Evolutionary conservation across 192 early-diverging fungal species (phyloP).

Genomic region (Coemansia sp.): DNA sequence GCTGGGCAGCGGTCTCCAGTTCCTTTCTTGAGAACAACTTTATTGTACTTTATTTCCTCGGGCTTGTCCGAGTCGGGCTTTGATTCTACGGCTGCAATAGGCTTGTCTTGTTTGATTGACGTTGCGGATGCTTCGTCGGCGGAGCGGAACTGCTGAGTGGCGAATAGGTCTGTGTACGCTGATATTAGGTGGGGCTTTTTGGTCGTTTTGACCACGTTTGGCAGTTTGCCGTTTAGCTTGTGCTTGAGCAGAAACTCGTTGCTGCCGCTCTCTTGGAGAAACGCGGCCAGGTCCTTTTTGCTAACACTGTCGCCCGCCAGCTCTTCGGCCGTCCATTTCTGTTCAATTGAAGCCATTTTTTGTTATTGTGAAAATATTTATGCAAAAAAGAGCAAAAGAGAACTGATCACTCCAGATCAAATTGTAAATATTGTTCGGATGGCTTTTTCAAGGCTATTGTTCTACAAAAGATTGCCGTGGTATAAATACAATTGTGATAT

Average conservation of each 20-base stretch:
- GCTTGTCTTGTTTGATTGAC: slow-evolving; percentile 41
- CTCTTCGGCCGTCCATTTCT: slow-evolving; percentile 63
- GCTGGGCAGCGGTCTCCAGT: slow-evolving; percentile 54
- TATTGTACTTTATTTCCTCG: slow-evolving; percentile 63
- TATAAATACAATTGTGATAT: not conserved
- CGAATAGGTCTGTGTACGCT: slow-evolving; percentile 64
- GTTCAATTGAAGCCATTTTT: slow-evolving; percentile 16
- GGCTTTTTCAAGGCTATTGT: not conserved
- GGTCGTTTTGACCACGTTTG: slow-evolving; percentile 65
- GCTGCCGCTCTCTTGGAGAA: slow-evolving; percentile 61
- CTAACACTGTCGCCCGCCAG: slow-evolving; percentile 61
- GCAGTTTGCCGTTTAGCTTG: slow-evolving; percentile 70
- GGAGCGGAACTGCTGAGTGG: slow-evolving; percentile 58
- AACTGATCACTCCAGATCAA: not conserved
- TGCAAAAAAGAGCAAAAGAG: not conserved
- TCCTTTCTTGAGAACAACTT: slow-evolving; percentile 64
- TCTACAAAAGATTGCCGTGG: not conserved
- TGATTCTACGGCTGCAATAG: not conserved
- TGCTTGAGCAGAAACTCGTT: slow-evolving; percentile 62
- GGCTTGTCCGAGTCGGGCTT: slow-evolving; percentile 2
- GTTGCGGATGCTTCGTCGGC: slow-evolving; percentile 32
- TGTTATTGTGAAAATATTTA: not conserved
- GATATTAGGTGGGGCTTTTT: slow-evolving; percentile 61
- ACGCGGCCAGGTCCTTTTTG: slow-evolving; percentile 70
- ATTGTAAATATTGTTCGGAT: not conserved